These are phyloP conservation scores for Tetradesmus obliquus DNA, from an alignment of 139 green algal genomes.

Conservation along the genomic window DNA sequence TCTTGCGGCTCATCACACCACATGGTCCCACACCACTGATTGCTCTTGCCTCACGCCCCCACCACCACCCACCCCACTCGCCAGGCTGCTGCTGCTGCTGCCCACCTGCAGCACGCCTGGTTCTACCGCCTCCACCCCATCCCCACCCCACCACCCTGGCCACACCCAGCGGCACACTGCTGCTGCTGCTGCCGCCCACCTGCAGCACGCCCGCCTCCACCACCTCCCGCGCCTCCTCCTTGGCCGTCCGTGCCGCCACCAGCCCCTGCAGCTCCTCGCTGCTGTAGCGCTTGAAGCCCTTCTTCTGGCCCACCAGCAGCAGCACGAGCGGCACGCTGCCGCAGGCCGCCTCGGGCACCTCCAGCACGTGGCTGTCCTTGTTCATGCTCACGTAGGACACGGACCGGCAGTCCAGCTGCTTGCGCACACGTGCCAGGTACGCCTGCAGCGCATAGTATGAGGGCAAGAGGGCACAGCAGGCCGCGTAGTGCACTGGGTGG, in stretches of 20 bases:
- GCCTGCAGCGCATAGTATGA: background rate
- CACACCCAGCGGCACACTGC: background rate
- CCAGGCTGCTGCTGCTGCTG: background rate
- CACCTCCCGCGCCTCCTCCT: slow-evolving; percentile 69
- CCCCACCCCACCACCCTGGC: background rate
- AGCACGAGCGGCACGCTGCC: slow-evolving; percentile 58
- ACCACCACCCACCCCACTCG: too few species aligned
- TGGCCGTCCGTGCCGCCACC: slow-evolving; percentile 58
- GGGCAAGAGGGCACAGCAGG: background rate
- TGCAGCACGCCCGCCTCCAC: slow-evolving; percentile 69
- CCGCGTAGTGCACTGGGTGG: too few species aligned
- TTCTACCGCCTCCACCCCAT: background rate
- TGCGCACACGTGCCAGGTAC: slow-evolving; percentile 59
- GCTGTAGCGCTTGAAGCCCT: slow-evolving; percentile 87
- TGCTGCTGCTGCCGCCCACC: slow-evolving; percentile 39
- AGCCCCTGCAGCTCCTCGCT: slow-evolving; percentile 72
- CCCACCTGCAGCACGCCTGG: background rate
- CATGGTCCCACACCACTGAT: background rate
- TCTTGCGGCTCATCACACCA: background rate
- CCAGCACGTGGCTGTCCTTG: slow-evolving; percentile 92
- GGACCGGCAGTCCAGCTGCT: slow-evolving; percentile 44
- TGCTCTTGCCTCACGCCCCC: background rate
- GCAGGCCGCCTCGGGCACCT: slow-evolving; percentile 79
- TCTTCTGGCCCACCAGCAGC: slow-evolving; percentile 69
- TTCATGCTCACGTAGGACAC: slow-evolving; percentile 80